These are phyloP conservation scores for Rauvolfia tetraphylla DNA, from an alignment of 257 asterid species.

Conservation along the genomic window DNA sequence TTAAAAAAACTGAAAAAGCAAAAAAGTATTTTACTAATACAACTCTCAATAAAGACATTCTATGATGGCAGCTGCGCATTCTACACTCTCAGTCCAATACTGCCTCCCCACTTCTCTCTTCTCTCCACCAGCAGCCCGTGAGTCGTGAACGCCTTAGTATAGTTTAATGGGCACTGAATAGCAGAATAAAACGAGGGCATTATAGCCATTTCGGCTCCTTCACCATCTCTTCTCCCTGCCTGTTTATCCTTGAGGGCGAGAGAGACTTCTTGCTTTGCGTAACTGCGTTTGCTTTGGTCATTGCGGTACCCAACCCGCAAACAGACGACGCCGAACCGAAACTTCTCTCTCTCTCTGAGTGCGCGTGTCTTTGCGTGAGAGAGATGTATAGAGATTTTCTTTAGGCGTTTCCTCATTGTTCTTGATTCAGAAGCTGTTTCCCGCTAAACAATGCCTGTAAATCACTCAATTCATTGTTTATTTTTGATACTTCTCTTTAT, in stretches of 20 bases:
- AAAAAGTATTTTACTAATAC: no score
- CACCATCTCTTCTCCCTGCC: neutral
- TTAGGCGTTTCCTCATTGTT: conserved; percentile 4
- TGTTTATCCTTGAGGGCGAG: neutral
- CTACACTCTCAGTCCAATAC: no score
- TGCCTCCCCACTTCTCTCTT: neutral
- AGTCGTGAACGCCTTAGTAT: neutral
- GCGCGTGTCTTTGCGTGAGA: neutral
- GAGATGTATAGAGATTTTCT: neutral
- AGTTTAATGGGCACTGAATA: neutral
- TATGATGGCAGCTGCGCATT: neutral
- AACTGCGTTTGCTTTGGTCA: neutral
- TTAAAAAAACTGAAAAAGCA: neutral
- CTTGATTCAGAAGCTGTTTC: neutral
- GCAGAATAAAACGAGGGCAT: neutral
- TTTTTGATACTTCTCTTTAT: neutral
- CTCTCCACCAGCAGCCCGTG: neutral
- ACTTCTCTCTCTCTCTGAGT: neutral
- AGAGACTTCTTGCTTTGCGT: neutral
- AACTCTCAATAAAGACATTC: neutral
- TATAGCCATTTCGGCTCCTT: neutral
- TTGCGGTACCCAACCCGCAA: conserved; percentile 9
- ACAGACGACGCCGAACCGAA: conserved; percentile 36
- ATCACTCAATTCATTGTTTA: conserved; percentile 9
- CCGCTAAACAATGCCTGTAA: conserved; percentile 22